Base-by-base conservation (phyloP, 257 asterid species). In the Cynanchum wilfordii region DNA sequence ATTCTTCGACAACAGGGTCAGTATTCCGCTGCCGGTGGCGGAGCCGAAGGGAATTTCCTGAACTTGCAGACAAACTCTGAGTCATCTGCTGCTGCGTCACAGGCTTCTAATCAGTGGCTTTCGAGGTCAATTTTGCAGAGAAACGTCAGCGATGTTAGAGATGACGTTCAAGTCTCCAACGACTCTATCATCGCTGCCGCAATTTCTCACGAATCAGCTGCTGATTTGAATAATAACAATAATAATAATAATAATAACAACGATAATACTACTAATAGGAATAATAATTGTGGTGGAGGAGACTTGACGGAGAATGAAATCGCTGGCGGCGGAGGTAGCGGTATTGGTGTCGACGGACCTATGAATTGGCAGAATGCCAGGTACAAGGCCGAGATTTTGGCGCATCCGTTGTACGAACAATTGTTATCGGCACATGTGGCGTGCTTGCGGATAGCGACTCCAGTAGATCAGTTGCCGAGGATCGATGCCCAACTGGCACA, bases 391-490 rank as follows among this genome's bases (percentile, higher is more conserved):
- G 89, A 89, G 74, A 84, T 89, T 45, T 30, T 87, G 11, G 80
- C 82, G 9, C 96, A 90, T 71, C 94, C 94, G 11, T 56, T 90
- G 80, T 88, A 84, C 75, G 95, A 90, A 75, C 92, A 90, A 82
- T 82, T 90, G 36, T 62, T 90, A 73, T 82, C 91, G 56, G 90
- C 95, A 17, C 95, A 90, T 54, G 95, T 88, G 65, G 80, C 93
- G n/a, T 90, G 96, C 83, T 50, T 90, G 72, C 80, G 90, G 15
- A 87, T 90, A n/a, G 95, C 95, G 1, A 90, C 95, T 59, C 96
- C 95, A 13, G 92, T 90, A 57, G 95, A 90, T 83, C 96, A 90
- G 84, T 87, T 90, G 80, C 95, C 95, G 3, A 86, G 87, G 73
- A 89, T 89, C 55, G 96, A 89, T 69, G 91, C 91, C 16, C 92